Base-by-base conservation (phyloP, 2,329 filamentous ascomycete species). In the Elsinoe perseae region DNA sequence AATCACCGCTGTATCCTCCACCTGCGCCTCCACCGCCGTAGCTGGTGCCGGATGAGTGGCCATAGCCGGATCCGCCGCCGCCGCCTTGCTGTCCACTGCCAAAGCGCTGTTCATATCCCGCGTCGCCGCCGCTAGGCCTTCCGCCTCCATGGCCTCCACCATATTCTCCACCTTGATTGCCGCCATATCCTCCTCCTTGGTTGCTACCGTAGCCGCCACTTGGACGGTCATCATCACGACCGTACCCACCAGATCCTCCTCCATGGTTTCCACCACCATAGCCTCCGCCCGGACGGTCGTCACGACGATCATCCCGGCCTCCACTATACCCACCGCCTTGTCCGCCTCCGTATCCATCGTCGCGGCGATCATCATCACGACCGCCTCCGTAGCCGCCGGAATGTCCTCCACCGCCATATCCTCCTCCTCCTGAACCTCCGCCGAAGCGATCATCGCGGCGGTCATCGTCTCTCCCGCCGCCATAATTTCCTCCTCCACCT, bases 1-100 rank as follows among this genome's bases (percentile, higher is more conserved):
- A 75, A 62, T 84, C 79, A 61, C 79, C 73, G 59, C 73, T 71
- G 59, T 67, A 62, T 48, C 70, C 69, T 25, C 69, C 68, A 27
- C 70, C 65, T 58, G 63, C 66, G 27, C 67, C 66, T 12, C 71
- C 71, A 27, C 66, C 66, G 48, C 72, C 73, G 56, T 76, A 75
- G 1, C 70, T 68, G 7, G 72, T 74, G 44, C 72, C 72, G 30
- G 69, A 69, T 12, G 70, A 73, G 36, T 72, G 62, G 54, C 68
- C 67, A 40, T 69, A 62, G 25, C 40, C 40, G 3, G 40, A 44
- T 9, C 40, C 40, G 8, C 56, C 43, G 16, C 56, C 43, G 16
- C 63, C 42, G 38, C 60, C 46, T 25, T 60, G 43, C 28, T 56
- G 56, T 30, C 48, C 67, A 64, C 56, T 57, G 54, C 38, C 65